Evolutionary conservation across 2,329 filamentous ascomycete genomes (phyloP).

Genomic region (Alternaria sp.): DNA sequence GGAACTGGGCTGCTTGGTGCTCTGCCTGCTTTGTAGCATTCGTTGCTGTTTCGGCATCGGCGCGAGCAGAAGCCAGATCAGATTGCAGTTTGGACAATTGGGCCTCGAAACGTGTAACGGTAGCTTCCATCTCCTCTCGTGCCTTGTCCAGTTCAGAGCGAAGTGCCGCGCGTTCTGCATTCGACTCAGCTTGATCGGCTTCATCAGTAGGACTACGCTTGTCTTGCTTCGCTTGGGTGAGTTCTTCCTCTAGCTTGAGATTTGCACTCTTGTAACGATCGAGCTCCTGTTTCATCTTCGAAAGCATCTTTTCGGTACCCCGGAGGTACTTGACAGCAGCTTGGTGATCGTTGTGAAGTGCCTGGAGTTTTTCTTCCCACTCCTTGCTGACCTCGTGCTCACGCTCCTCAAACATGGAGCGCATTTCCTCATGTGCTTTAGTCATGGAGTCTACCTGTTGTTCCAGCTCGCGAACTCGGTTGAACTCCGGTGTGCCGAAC

Average conservation of each 20-base stretch:
- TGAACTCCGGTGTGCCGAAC: slow-evolving; percentile 80
- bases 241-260: slow-evolving; percentile 78
- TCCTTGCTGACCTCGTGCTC: slow-evolving; percentile 86
- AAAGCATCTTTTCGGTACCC: slow-evolving; percentile 98
- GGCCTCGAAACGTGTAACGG: slow-evolving; percentile 73
- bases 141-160: slow-evolving; percentile 73
- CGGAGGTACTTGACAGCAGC: slow-evolving; percentile 98
- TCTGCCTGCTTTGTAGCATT: slow-evolving; percentile 61
- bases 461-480: slow-evolving; percentile 83
- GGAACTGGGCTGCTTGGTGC: slow-evolving; percentile 62
- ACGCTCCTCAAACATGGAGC: slow-evolving; percentile 76
- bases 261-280: slow-evolving; percentile 90
- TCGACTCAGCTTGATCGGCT: slow-evolving; percentile 70
- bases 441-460: slow-evolving; percentile 80
- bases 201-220: slow-evolving; percentile 50
- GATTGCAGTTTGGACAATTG: slow-evolving; percentile 73
- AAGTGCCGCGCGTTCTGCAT: slow-evolving; percentile 73
- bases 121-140: slow-evolving; percentile 72
- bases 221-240: slow-evolving; percentile 65
- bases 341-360: slow-evolving; percentile 96
- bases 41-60: slow-evolving; percentile 74
- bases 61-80: slow-evolving; percentile 71
- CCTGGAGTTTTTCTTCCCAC: slow-evolving; percentile 91
- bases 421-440: slow-evolving; percentile 86
- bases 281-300: slow-evolving; percentile 98